Conservation (phyloP, 257 asterid genomes). For the Rauvolfia tetraphylla region DNA sequence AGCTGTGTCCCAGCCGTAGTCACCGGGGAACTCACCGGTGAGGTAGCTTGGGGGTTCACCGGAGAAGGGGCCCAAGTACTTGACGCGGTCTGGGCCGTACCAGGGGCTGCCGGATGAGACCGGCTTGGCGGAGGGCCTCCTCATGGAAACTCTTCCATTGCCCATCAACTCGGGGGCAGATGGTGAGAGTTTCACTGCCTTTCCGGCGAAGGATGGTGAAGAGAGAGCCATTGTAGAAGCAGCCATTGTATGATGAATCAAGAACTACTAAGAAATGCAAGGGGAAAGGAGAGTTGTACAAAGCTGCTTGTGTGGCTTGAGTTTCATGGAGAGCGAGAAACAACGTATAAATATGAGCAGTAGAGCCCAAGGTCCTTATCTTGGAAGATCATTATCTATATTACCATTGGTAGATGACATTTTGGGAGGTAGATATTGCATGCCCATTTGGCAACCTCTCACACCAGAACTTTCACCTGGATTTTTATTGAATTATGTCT, state of each 20-base stretch:
- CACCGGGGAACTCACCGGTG: too few relatives aligned
- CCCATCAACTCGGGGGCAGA: constrained; percentile 34
- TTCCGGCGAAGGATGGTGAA: constrained; percentile 50
- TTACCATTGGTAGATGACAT: constrained; percentile 13
- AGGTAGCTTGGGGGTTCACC: too few relatives aligned
- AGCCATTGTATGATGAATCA: constrained; percentile 27
- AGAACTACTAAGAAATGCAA: too few relatives aligned
- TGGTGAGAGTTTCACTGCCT: constrained; percentile 36
- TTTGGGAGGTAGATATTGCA: background rate
- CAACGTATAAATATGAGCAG: background rate
- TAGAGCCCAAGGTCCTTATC: constrained; percentile 6
- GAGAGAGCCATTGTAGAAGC: constrained; percentile 55
- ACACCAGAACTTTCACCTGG: background rate
- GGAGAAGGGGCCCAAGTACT: constrained; percentile 39
- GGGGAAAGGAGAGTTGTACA: too few relatives aligned
- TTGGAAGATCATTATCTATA: background rate
- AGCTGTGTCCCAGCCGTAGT: too few relatives aligned
- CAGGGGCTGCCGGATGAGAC: constrained; percentile 40
- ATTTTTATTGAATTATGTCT: background rate
- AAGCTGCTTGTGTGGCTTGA: too few relatives aligned
- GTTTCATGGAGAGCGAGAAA: background rate
- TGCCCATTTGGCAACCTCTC: constrained; percentile 5
- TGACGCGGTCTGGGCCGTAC: constrained; percentile 52
- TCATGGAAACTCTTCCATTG: constrained; percentile 43
- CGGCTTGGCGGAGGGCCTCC: constrained; percentile 28